A percentile compares a stretch with the other conserved stretches of the same genome.
These are phyloP conservation scores for Picea abies DNA, from an alignment of 83 land plant genomes.

Conservation along the genomic window DNA sequence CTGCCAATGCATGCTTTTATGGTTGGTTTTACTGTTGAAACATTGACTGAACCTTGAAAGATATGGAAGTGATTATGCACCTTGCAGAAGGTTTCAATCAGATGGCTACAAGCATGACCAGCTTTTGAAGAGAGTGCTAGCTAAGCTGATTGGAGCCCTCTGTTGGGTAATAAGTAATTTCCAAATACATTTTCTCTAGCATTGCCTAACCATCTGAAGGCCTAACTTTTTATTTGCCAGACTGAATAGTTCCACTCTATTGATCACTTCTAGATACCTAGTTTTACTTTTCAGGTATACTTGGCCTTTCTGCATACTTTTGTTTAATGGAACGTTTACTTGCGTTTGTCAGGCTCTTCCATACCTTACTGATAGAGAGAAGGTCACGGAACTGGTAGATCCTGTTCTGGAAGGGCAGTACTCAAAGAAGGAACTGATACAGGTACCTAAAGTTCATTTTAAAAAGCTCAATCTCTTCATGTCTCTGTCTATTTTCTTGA, in stretches of 20 bases:
- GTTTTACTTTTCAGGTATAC: not conserved
- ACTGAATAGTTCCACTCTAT: not conserved
- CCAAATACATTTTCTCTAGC: not conserved
- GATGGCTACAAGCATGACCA: not conserved
- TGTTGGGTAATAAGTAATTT: not conserved
- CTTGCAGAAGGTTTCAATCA: not conserved
- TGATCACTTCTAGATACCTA: not conserved
- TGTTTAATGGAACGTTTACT: not conserved
- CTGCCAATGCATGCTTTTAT: not conserved
- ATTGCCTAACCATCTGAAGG: not conserved
- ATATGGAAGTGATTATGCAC: not conserved
- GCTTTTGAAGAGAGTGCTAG: not conserved
- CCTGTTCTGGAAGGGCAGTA: slow-evolving; percentile 73
- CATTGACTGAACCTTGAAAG: not conserved
- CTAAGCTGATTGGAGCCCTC: not conserved
- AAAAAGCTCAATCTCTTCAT: too few relatives aligned
- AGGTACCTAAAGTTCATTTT: slow-evolving; percentile 38
- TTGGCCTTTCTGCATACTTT: not conserved
- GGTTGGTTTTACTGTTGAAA: not conserved
- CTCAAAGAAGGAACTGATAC: slow-evolving; percentile 81
- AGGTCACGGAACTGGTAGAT: slow-evolving; percentile 81
- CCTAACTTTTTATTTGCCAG: too few relatives aligned
- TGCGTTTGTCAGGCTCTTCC: slow-evolving; percentile 74
- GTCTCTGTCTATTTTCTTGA: too few relatives aligned
- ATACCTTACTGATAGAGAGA: slow-evolving; percentile 73